Evolutionary conservation across 805 yeast genomes (phyloP), one percentile per base, ranked within the genome.

Genomic region (Tetrapisispora taiwanensis): DNA sequence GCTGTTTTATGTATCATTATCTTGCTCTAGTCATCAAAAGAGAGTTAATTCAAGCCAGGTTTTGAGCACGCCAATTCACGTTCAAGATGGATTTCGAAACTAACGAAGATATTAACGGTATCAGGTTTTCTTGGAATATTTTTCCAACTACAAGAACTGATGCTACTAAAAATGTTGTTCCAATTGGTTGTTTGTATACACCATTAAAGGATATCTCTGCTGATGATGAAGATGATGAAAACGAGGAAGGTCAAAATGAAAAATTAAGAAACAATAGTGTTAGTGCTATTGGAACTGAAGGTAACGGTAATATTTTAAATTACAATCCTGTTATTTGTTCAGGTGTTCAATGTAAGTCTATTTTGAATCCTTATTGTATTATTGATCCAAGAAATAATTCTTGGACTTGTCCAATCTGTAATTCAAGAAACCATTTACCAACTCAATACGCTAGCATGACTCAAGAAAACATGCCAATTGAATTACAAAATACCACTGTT

Each of bases 141-240:
- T 80, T 89, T 54, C 97, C 97, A 27, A 78, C 84, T 38, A 80
- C 95, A 35, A 78, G 88, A 52, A 77, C 79, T 34, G 97, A 90
- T 64, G 89, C 95, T 22, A 81, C 82, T 54, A 81, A 90, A 54
- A 82, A 87, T 58, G 92, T 89, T 18, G 88, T 90, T 31, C 97
- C 97, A 12, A 80, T 90, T 34, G 94, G 96, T 32, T 81, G 95
- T 41, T 69, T 90, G 48, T 90, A 87, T 71, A 88, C 96, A n/a
- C 97, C 97, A 6, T 73, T 90, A 53, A 78, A 84, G 55, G 76
- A 76, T 45, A 76, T 85, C 52, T 27, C 32, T 18, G 13, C 6
- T 15, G 30, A 24, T 12, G 40, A 37, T 3, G 40, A 37, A 12
- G 32, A 26, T 7, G 40, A 15, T 7, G 40, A 15, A 13, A n/a